Evolutionary conservation across 75 land plant species (phyloP), one percentile per base, ranked within the genome.

Genomic region (Selaginella tamariscina): DNA sequence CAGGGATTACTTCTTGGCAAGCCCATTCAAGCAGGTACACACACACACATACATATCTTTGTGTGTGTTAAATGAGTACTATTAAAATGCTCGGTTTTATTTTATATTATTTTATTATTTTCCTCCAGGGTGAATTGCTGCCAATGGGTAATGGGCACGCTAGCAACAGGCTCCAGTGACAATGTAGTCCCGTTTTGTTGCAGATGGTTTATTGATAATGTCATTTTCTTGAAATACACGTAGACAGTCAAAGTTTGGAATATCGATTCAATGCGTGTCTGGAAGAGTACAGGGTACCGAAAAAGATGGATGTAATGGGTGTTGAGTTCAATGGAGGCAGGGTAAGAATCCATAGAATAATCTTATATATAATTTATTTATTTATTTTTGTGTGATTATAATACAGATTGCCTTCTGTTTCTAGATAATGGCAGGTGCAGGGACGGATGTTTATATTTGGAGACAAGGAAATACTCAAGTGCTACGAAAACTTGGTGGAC

Each of bases 271-370:
- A 82, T 72, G 65, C 78, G 74, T 86, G 84, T 55, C 32, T 85
- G 80, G 87, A 81, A 71, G 85, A 89, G 68, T 88, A 82, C 74
- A 62, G 57, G 28, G 49, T 82, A 28, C 85, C 85, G 21, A 70
- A 74, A 29, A 70, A 23, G 23, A 31, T 31, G 5, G 68, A 78
- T 32, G 64, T 88, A n/a, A 70, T 82, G 55, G 89, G 86, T 74
- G 77, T 82, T 71, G 87, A 91, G 75, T 91, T 91, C 71, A 89
- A 91, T 69, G 87, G 82, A 60, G 82, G 73, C 73, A 88, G 88
- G 87, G 93, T 91, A 73, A 67, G 18, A 5, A 54, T 31, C 22
- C 29, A 23, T 62, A 39, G 49, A 20, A 1, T 71, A 29, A 39
- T 31, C 9, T n/a, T 30, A 21, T 1, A 18, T 18, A 33, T 70